Conservation (phyloP, 1,139 yeast species). For the Diutina siamensis region DNA sequence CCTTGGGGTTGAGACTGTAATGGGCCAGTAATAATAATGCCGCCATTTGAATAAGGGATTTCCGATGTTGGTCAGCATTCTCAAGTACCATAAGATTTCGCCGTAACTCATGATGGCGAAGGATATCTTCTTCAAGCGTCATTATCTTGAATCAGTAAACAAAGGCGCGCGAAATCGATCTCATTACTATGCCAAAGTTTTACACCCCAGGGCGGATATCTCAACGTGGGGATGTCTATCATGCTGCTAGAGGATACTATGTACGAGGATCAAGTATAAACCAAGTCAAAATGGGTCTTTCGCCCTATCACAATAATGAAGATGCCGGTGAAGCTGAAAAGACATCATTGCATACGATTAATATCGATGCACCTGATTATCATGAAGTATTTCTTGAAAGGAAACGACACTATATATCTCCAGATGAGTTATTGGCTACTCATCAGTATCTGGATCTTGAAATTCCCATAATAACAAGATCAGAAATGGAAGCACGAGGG, state of each 20-base stretch:
- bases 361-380: conserved; percentile 1
- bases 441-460: not conserved
- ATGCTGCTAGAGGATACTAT: not conserved
- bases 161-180: not conserved
- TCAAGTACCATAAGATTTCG: not conserved
- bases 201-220: not conserved
- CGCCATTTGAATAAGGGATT: not conserved
- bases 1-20: not conserved
- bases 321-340: not conserved
- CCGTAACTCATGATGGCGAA: not conserved
- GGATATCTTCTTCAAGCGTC: not conserved
- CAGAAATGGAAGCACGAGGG: not conserved
- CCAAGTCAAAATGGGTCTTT: too few species aligned
- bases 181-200: not conserved
- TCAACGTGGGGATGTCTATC: not conserved
- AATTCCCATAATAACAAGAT: not conserved
- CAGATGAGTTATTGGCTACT: not conserved
- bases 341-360: not conserved
- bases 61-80: not conserved
- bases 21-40: not conserved
- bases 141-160: too few species aligned
- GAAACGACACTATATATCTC: not conserved
- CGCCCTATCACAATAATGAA: not conserved
- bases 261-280: not conserved
- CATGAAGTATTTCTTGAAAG: not conserved